Evolutionary conservation across 1,284 basidiomycete genomes (phyloP).

Genomic region (Trichosporon ovoides): DNA sequence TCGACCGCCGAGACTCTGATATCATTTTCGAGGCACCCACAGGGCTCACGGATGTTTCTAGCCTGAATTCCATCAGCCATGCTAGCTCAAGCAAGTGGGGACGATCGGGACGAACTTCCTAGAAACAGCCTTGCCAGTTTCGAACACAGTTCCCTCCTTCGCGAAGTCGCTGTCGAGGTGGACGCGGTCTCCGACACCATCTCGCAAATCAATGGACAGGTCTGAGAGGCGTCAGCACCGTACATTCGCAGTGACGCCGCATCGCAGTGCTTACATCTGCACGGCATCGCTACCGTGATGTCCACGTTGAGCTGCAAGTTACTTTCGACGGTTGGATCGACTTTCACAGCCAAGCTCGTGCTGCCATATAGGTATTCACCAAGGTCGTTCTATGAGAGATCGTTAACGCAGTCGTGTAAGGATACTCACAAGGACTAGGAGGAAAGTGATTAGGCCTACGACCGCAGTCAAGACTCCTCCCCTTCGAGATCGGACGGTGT

Average conservation of each 20-base stretch:
- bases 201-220: constrained; percentile 81
- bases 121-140: constrained; percentile 70
- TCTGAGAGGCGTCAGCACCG: constrained; percentile 50
- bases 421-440: constrained; percentile 40
- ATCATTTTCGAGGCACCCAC: constrained; percentile 42
- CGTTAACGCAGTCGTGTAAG: not conserved
- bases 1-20: constrained; percentile 31
- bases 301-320: constrained; percentile 82
- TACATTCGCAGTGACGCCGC: too few relatives aligned
- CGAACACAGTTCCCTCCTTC: constrained; percentile 84
- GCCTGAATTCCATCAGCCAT: constrained; percentile 5
- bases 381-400: constrained; percentile 67
- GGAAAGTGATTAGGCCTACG: constrained; percentile 61
- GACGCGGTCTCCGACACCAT: constrained; percentile 84
- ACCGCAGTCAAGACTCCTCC: constrained; percentile 84
- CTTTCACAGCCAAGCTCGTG: constrained; percentile 74
- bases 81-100: too few relatives aligned
- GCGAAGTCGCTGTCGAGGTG: constrained; percentile 77
- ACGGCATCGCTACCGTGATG: constrained; percentile 85
- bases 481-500: constrained; percentile 75
- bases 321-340: constrained; percentile 62
- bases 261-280: constrained; percentile 65
- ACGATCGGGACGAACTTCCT: too few relatives aligned
- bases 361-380: constrained; percentile 84
- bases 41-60: constrained; percentile 1